phyloP scores from a whole-genome alignment of 768 basidiomycete genomes.

The Russula foetens region DNA sequence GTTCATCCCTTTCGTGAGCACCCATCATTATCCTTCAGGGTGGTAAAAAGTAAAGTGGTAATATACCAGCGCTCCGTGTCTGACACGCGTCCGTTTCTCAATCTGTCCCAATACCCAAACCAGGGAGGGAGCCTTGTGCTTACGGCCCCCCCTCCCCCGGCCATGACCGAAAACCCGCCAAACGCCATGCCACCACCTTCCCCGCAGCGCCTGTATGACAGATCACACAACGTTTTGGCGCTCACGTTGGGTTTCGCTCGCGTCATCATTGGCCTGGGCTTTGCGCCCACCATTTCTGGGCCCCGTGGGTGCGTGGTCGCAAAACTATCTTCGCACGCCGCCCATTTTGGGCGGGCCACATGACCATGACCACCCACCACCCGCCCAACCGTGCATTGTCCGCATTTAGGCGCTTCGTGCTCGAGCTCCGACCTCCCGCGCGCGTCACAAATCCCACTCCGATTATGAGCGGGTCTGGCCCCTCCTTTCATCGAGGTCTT shows the following conservation, averaged over 20 bases:
- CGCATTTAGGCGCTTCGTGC: background rate
- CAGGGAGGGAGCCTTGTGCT: too few relatives aligned
- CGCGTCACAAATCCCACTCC: background rate
- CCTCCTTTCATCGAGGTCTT: background rate
- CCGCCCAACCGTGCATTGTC: background rate
- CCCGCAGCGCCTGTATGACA: constrained; percentile 13
- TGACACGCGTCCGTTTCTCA: background rate
- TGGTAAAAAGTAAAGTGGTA: background rate
- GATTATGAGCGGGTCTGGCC: constrained; percentile 5
- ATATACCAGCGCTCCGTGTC: constrained; percentile 12
- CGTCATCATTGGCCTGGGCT: constrained; percentile 15
- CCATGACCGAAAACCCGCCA: background rate
- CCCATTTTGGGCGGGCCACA: constrained; percentile 9
- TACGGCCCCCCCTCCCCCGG: background rate
- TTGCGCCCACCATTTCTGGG: constrained; percentile 10
- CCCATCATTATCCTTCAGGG: background rate
- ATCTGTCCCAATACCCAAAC: too few relatives aligned
- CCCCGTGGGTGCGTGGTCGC: background rate
- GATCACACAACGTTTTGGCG: background rate
- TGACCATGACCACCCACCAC: too few relatives aligned
- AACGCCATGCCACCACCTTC: constrained; percentile 12
- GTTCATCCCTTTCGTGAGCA: background rate
- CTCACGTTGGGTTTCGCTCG: background rate
- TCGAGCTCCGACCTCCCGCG: background rate
- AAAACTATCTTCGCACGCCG: constrained; percentile 14